Percentiles rank a stretch among this genome's conserved stretches.
Conservation (phyloP, 176 grass and related monocot genomes). For the Areca catechu region DNA sequence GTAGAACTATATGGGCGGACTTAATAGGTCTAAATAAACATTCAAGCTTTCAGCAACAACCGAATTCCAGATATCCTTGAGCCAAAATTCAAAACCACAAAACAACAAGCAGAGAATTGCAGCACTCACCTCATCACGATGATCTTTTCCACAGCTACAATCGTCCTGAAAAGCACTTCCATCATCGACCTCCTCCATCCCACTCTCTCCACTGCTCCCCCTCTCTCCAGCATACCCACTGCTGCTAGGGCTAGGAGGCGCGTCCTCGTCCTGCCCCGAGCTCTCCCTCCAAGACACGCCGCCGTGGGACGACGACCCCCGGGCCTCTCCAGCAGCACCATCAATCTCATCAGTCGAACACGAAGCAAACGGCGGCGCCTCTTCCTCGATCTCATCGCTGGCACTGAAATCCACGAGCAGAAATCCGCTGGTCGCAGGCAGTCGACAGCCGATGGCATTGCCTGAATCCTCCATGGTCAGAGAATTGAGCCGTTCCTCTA, state of each 20-base stretch:
- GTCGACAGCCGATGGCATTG: not conserved
- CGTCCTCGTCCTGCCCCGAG: conserved; percentile 25
- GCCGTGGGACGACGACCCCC: not conserved
- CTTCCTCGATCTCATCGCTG: no score
- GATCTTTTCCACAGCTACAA: conserved; percentile 61
- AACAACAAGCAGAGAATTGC: not conserved
- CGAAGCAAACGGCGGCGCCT: no score
- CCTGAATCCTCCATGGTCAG: conserved; percentile 14
- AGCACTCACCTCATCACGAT: conserved; percentile 54
- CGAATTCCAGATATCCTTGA: no score
- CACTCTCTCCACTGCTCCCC: conserved; percentile 69
- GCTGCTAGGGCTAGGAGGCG: conserved; percentile 71
- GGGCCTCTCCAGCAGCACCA: conserved; percentile 30
- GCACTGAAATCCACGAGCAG: conserved; percentile 51
- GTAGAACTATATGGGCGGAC: no score
- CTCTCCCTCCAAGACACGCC: conserved; percentile 29
- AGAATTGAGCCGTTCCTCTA: conserved; percentile 2
- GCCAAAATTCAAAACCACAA: no score
- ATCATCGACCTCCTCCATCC: conserved; percentile 30
- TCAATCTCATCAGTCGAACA: conserved; percentile 11
- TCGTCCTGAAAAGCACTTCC: conserved; percentile 17
- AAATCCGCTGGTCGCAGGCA: conserved; percentile 25
- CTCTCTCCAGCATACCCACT: conserved; percentile 85
- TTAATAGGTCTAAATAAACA: no score
- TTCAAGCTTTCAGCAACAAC: no score